These are phyloP conservation scores for Penicillium sp. DNA, from an alignment of 2,329 filamentous ascomycete species.

Conservation along the genomic window DNA sequence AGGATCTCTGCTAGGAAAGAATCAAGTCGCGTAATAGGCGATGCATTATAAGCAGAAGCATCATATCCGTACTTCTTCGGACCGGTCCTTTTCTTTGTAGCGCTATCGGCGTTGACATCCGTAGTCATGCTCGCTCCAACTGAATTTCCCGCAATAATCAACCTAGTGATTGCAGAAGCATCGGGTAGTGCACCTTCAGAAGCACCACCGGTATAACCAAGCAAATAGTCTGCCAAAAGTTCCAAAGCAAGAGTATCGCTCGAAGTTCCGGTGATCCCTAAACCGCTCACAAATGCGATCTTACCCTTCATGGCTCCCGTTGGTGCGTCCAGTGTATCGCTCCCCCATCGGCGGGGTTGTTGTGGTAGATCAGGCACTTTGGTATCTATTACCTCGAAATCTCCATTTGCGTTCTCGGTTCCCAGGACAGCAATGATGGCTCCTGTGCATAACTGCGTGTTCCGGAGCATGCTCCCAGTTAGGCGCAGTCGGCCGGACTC, in stretches of 20 bases:
- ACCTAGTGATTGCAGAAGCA: slow-evolving; percentile 77
- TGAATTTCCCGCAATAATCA: slow-evolving; percentile 88
- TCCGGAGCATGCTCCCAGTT: slow-evolving; percentile 60
- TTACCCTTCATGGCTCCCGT: slow-evolving; percentile 51
- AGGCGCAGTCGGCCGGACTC: slow-evolving; percentile 82
- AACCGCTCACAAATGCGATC: slow-evolving; percentile 79
- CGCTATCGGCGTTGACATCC: slow-evolving; percentile 25
- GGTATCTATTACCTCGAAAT: slow-evolving; percentile 84
- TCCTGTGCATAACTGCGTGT: slow-evolving; percentile 73
- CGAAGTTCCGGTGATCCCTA: slow-evolving; percentile 69
- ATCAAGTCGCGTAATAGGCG: slow-evolving; percentile 76
- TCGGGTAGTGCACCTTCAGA: no score
- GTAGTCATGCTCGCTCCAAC: slow-evolving; percentile 45
- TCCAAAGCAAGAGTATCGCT: slow-evolving; percentile 67
- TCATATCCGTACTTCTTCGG: slow-evolving; percentile 92
- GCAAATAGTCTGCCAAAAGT: slow-evolving; percentile 74
- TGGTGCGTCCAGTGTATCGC: slow-evolving; percentile 25
- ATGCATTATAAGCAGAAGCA: slow-evolving; percentile 72
- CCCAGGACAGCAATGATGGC: slow-evolving; percentile 91
- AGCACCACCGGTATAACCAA: slow-evolving; percentile 62
- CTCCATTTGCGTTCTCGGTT: slow-evolving; percentile 82
- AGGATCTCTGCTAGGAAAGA: slow-evolving; percentile 70
- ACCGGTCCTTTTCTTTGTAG: slow-evolving; percentile 39
- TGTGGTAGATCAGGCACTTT: slow-evolving; percentile 77
- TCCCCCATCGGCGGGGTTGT: slow-evolving; percentile 70